Base-by-base conservation (phyloP, 2,329 filamentous ascomycete species). In the Nemania sp. region DNA sequence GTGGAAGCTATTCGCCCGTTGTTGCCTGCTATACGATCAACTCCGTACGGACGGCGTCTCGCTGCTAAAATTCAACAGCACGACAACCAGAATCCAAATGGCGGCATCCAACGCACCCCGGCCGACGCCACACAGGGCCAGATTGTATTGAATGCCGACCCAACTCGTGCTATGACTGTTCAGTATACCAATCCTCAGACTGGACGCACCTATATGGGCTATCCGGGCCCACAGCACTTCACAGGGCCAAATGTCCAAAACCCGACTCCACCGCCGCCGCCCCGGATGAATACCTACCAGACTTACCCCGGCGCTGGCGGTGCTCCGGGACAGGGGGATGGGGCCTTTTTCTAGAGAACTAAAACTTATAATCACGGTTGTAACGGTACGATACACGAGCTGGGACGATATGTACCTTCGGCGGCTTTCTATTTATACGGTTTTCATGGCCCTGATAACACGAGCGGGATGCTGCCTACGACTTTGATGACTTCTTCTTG, bases 11-110 rank as follows among this genome's bases (percentile, higher is more conserved):
- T 97, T 65, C 90, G 91, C 33, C 91, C 92, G 1, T 86, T 95
- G 57, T 77, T 97, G 33, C 89, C 90, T 3, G 79, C 83, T 36
- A 95, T 97, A 60, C 90, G 92, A 60, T 87, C 90, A 64, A 97
- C 92, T 36, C 93, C 94, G 3, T 94, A 97, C 70, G 94, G 94
- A 48, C 92, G 94, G 62, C 91, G 94, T 58, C 95, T 97, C 66
- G 87, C 90, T 68, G 88, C 88, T 69, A 97, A 97, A 80, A 89
- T 99, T 52, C 77, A 84, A 61, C 76, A 81, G 22, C 80, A 80
- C 57, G 84, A 86, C 53, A 57, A 54, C 31, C 72, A 71, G 60
- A 76, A 71, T 54, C 75, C 75, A 45, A 73, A 70, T 52, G 72
- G 68, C 26, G 80, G 75, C 46, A 78, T 78, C 20, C 79, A 82